These are phyloP conservation scores for Colletotrichum theobromicola DNA, from an alignment of 2,329 filamentous ascomycete genomes.

Conservation along the genomic window DNA sequence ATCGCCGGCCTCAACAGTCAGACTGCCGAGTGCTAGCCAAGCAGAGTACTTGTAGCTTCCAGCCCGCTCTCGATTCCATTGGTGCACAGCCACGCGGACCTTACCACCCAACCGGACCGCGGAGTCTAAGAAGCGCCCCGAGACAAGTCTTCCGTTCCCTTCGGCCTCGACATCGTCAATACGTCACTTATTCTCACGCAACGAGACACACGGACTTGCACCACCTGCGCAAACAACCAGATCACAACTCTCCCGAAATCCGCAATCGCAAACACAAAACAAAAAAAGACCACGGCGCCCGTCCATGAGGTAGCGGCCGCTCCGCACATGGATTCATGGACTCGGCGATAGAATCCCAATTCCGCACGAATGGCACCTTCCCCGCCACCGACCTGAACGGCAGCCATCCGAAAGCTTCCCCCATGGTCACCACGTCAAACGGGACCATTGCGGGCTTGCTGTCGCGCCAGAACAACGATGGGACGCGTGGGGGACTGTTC, in stretches of 20 bases:
- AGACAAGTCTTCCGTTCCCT: slow-evolving; percentile 3
- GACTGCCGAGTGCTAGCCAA: background rate
- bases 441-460: slow-evolving; percentile 1
- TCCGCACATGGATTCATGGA: slow-evolving; percentile 23
- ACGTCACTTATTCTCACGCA: slow-evolving; percentile 7
- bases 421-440: background rate
- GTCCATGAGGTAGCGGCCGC: slow-evolving; percentile 17
- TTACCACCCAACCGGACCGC: background rate
- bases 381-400: slow-evolving; percentile 7
- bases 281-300: background rate
- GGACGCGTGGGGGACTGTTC: slow-evolving; percentile 3
- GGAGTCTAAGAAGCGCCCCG: slow-evolving; percentile 6
- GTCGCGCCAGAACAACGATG: slow-evolving; percentile 14
- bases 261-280: background rate
- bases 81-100: slow-evolving; percentile 15
- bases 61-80: background rate
- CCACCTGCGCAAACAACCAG: background rate
- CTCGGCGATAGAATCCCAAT: slow-evolving; percentile 20
- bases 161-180: slow-evolving; percentile 7
- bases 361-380: slow-evolving; percentile 12
- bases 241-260: background rate
- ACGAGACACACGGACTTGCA: background rate
- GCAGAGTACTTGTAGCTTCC: background rate
- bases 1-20: background rate
- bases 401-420: background rate